Base-by-base conservation (phyloP, 257 asterid species). In the Nicotiana otophora region DNA sequence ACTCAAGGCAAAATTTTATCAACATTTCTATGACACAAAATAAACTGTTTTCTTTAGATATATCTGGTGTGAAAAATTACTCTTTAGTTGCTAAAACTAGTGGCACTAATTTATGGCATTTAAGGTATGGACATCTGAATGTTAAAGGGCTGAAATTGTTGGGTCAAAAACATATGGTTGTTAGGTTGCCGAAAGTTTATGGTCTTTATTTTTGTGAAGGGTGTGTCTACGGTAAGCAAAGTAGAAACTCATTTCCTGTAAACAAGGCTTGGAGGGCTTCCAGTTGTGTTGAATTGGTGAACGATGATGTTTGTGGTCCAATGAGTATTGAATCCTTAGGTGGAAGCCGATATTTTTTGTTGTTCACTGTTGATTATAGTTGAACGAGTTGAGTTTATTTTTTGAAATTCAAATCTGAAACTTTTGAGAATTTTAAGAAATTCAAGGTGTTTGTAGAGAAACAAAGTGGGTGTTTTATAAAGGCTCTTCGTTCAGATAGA, bases 371-470 rank as follows among this genome's bases (percentile, higher is more conserved):
- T 78, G 76, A 87, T 39, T 83, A 55, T 46, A 87, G 68, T 31
- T 19, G 10, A 0, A 82, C 76, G 76, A 69, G 69, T 16, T 88
- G 80, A 84, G 76, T 77, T 6, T 84, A 79, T 68, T 68, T 84
- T 54, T 5, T 79, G 7, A 17, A 34, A 10, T 23, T 64, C 0
- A 86, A 84, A 26, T 88, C 58, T 2, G 80, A 84, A 31, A 19
- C 77, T 1, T 77, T 86, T 69, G 78, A 57, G 5, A 60, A 23
- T 4, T 86, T 88, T 19, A 67, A 16, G 11, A 34, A 30, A 10
- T 88, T 82, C 6, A 86, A 82, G 23, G 61, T 33, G 15, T 10
- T 31, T 51, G 83, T 78, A 2, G 81, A 86, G 65, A 86, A 82
- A 0, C 85, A 82, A 34, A 78, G 67, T 64, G 72, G 67, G 3